These are phyloP conservation scores for Trichoderma polysporum DNA, from an alignment of 2,329 filamentous ascomycete species.

Conservation along the genomic window DNA sequence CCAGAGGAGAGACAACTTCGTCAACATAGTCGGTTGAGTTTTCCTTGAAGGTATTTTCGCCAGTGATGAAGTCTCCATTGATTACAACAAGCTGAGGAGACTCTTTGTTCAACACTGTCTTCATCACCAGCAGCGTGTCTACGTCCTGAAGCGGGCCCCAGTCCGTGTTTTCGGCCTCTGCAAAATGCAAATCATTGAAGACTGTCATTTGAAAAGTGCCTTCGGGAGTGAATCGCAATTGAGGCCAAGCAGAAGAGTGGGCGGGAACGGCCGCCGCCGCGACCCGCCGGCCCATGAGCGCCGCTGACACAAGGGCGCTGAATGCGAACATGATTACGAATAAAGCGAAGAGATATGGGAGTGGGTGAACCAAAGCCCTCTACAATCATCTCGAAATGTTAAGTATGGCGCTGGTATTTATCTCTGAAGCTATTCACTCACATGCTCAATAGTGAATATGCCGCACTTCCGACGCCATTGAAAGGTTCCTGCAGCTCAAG, in stretches of 20 bases:
- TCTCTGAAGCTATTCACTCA: neutral
- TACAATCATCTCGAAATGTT: neutral
- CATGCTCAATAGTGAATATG: neutral
- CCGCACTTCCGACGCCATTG: neutral
- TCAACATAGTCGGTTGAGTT: neutral
- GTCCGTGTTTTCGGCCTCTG: neutral
- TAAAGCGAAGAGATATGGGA: neutral
- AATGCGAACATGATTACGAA: neutral
- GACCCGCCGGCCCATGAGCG: neutral
- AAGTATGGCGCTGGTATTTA: neutral
- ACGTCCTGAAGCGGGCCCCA: constrained; percentile 4
- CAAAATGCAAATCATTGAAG: constrained; percentile 7
- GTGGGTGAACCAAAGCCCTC: neutral
- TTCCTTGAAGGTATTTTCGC: neutral
- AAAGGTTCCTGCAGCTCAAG: neutral
- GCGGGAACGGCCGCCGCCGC: neutral
- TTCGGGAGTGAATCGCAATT: neutral
- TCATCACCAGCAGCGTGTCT: constrained; percentile 3
- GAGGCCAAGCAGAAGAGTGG: neutral
- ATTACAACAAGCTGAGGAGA: neutral
- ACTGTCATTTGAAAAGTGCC: constrained; percentile 7
- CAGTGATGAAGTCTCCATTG: neutral
- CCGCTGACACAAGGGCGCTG: neutral
- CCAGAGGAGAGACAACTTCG: neutral
- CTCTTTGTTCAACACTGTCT: neutral